Evolutionary conservation across 2,329 filamentous ascomycete species (phyloP).

Genomic region (Torrubiella hemipterigena): DNA sequence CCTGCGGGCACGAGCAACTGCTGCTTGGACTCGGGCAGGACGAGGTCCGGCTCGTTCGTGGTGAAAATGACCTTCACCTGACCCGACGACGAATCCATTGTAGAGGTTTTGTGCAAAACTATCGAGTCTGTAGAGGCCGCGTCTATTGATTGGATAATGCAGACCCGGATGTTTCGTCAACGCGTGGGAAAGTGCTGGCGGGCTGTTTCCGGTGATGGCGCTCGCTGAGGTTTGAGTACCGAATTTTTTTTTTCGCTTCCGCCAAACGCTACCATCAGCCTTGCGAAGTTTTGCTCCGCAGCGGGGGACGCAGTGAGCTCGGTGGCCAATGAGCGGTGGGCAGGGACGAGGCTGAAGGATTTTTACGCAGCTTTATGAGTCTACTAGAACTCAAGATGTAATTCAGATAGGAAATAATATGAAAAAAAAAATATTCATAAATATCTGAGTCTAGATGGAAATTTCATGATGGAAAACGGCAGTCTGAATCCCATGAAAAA

Average conservation of each 20-base stretch:
- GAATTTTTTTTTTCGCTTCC: slow-evolving; percentile 3
- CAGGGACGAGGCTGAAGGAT: neutral
- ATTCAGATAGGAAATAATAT: no score
- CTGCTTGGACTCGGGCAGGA: slow-evolving; percentile 49
- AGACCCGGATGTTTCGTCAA: no score
- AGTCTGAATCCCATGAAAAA: no score
- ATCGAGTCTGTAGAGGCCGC: no score
- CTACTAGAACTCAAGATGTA: no score
- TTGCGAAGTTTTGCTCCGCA: slow-evolving; percentile 5
- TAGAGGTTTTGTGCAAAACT: slow-evolving; percentile 5
- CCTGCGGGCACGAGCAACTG: slow-evolving; percentile 52
- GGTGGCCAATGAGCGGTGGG: slow-evolving; percentile 4
- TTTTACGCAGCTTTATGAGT: neutral
- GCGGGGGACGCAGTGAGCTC: slow-evolving; percentile 3
- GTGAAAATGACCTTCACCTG: slow-evolving; percentile 59
- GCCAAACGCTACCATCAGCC: slow-evolving; percentile 6
- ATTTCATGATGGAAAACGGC: no score
- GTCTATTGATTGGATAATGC: neutral
- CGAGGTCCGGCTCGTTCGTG: slow-evolving; percentile 48
- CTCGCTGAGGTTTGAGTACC: slow-evolving; percentile 3
- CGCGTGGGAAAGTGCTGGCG: no score
- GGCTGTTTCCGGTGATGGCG: neutral
- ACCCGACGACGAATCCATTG: slow-evolving; percentile 27
- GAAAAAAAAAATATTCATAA: no score
- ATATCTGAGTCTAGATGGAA: no score